Evolutionary conservation across 1,139 yeast species (phyloP).

Genomic region (Arxiozyma telluris): DNA sequence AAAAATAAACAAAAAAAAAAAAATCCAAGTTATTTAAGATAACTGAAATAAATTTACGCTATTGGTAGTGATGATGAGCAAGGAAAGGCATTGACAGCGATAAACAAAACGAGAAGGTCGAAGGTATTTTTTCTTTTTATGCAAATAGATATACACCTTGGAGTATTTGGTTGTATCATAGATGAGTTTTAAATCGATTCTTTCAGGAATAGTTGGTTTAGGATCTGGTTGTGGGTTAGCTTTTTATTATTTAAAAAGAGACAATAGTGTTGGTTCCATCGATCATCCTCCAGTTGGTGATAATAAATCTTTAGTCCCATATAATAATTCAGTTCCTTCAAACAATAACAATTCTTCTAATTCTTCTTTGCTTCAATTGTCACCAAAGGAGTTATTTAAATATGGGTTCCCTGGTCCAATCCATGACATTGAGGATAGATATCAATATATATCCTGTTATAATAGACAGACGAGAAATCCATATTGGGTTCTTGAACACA

Average conservation of each 20-base stretch:
- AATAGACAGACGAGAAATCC: constrained; percentile 84
- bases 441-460: constrained; percentile 76
- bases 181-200: constrained; percentile 6
- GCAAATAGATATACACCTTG: not conserved
- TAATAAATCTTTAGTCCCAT: not conserved
- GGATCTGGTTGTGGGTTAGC: constrained; percentile 14
- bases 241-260: constrained; percentile 1
- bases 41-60: too few relatives aligned
- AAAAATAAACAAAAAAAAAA: too few relatives aligned
- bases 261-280: constrained; percentile 10
- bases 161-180: not conserved
- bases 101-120: too few relatives aligned
- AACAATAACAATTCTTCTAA: not conserved
- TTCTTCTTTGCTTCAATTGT: constrained; percentile 26
- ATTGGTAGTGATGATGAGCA: too few relatives aligned
- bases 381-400: constrained; percentile 70
- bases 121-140: too few relatives aligned
- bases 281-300: not conserved
- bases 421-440: constrained; percentile 66
- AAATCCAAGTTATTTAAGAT: too few relatives aligned
- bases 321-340: not conserved
- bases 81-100: too few relatives aligned
- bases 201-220: constrained; percentile 9
- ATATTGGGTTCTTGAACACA: constrained; percentile 86
- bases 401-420: constrained; percentile 95